Base-by-base conservation (phyloP, 2,329 filamentous ascomycete genomes). In the Exophiala viscosa region DNA sequence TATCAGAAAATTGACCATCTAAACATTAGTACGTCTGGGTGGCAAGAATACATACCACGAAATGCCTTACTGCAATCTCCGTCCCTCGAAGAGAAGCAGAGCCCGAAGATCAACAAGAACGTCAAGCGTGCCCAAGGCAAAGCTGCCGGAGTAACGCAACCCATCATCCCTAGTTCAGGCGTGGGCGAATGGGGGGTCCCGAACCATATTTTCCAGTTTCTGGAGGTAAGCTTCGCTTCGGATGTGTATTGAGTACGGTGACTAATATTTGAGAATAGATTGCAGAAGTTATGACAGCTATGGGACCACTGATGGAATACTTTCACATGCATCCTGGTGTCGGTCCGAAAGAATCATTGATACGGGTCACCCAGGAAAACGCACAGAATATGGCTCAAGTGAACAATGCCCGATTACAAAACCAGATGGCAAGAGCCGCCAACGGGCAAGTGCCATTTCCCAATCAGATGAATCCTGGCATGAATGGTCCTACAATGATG, bases 31-130 rank as follows among this genome's bases (percentile, higher is more conserved):
- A 89, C 88, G 1, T 80, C 77, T 33, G 79, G 78, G 45, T 87
- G 95, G 64, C 88, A 91, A 61, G 91, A 97, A 70, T 96, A 87
- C 64, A 76, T 97, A 41, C 85, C 90, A 17, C 83, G 89, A 48
- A 81, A 33, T 77, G 45, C 49, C 55, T 77, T 76, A 44, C 65
- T 84, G 51, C 63, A 78, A 70, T 63, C 66, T 8, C 65, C 66
- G 52, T 65, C 75, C 39, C 69, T 76, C 55, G 76, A 56, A 75
- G 74, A 57, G 64, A 84, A 79, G 51, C 74, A 77, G 61, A 83
- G 77, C 36, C 80, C 78, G n/a, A 81, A 78, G 62, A 76, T 83
- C 64, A 84, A 84, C 64, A 76, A 76, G 47, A 64, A 73, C 35
- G 69, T 71, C 46, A 81, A 81, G 63, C 69, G 73, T 50, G 75